Base-by-base conservation (phyloP, 495 filamentous ascomycete species). In the Xylaria cubensis region DNA sequence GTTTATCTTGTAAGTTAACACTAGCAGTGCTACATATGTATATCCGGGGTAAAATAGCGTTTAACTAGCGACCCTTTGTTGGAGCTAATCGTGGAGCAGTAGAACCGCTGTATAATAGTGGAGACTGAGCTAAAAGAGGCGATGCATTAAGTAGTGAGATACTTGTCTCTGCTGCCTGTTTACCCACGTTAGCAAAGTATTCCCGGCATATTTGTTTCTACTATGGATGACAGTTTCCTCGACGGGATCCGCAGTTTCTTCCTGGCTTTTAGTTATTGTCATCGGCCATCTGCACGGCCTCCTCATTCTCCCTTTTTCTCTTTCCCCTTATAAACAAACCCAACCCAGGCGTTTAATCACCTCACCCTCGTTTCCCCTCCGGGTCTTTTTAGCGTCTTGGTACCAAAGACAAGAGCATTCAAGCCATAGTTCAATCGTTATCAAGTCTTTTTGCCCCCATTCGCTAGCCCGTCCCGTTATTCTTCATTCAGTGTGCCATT, bases 201-300 rank as follows among this genome's bases (percentile, higher is more conserved):
- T 24, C 50, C n/a, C 21, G 4, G 46, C 21, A 53, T 26, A 24
- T 3, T 17, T 34, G 55, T 13, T 19, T 6, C 26, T 13, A 58
- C 26, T 13, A 58, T 32, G 21, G 56, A 34, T 26, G 53, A 56
- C 26, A 29, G 29, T 26, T 26, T 32, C 53, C 29, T 36, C 2
- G 55, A 55, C 15, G 17, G 15, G 58, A n/a, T 36, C 61, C 63
- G 63, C 63, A 42, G 19, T 26, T 6, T 32, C 46, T 32, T 67
- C 34, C 34, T 36, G 34, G 64, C 64, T 39, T 66, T 66, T 51
- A 65, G 24, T 50, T 51, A 65, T 39, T 51, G 41, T 36, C 64
- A 67, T 36, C 32, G 64, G 15, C 8, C 19, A 2, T 39, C 9
- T 21, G 26, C 26, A 50, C 26, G 5, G 26, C 59, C 21, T 46